Conservation (phyloP, 352 stramenopile genomes). For the Halophytophthora batemanensis region DNA sequence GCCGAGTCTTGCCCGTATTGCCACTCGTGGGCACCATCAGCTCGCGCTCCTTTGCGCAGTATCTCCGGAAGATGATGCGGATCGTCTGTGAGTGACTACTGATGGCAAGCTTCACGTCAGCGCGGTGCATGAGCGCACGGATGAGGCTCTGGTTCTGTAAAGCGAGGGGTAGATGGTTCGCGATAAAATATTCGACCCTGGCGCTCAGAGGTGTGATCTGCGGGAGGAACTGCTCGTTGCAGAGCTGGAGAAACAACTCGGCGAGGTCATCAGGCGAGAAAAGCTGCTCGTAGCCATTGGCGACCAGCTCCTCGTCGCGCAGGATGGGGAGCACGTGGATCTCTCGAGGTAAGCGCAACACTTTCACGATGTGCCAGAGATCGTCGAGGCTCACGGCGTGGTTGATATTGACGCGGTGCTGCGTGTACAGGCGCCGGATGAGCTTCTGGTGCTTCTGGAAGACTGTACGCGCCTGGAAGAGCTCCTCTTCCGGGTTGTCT, state of each 20-base stretch:
- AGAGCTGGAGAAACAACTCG: slow-evolving; percentile 64
- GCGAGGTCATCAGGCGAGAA: slow-evolving; percentile 62
- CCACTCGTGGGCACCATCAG: slow-evolving; percentile 16
- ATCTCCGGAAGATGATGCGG: slow-evolving; percentile 68
- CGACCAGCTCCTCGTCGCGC: slow-evolving; percentile 48
- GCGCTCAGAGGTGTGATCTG: slow-evolving; percentile 47
- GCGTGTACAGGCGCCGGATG: slow-evolving; percentile 57
- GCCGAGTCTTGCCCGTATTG: slow-evolving; percentile 14
- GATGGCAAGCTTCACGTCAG: slow-evolving; percentile 56
- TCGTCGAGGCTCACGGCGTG: slow-evolving; percentile 62
- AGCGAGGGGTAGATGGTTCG: slow-evolving; percentile 45
- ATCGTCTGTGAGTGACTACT: slow-evolving; percentile 52
- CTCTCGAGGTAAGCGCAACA: slow-evolving; percentile 49
- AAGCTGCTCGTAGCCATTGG: slow-evolving; percentile 45
- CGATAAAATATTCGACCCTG: slow-evolving; percentile 59
- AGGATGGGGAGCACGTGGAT: slow-evolving; percentile 55
- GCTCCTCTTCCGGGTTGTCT: slow-evolving; percentile 41
- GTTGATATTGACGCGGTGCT: slow-evolving; percentile 28
- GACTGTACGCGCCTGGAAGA: slow-evolving; percentile 32
- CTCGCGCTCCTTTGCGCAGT: slow-evolving; percentile 65
- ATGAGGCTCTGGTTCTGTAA: slow-evolving; percentile 54
- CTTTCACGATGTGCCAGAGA: slow-evolving; percentile 68
- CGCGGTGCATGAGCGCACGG: slow-evolving; percentile 47
- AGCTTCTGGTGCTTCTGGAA: slow-evolving; percentile 56
- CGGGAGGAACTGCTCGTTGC: slow-evolving; percentile 75